Evolutionary conservation across 2,329 filamentous ascomycete genomes (phyloP).

Genomic region (Botrytis elliptica): DNA sequence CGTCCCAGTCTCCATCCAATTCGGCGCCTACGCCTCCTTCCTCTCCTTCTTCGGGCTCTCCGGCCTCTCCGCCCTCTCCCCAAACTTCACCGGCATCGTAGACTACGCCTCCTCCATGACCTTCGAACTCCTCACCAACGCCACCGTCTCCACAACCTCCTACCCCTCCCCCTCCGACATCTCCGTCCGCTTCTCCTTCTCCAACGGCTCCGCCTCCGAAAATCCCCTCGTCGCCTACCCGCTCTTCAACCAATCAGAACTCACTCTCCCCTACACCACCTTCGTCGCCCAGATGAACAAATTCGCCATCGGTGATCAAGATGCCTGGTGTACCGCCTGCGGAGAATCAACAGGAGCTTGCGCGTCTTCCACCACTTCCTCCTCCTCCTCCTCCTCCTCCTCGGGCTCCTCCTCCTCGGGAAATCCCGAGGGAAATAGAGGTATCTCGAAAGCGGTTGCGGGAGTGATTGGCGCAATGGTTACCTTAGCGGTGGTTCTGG

Average conservation of each 20-base stretch:
- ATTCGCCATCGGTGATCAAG: slow-evolving; percentile 64
- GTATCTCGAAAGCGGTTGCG: slow-evolving; percentile 69
- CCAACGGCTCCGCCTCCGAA: slow-evolving; percentile 54
- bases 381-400: slow-evolving; percentile 30
- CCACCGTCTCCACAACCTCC: slow-evolving; percentile 44
- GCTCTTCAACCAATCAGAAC: slow-evolving; percentile 57
- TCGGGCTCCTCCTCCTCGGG: slow-evolving; percentile 10
- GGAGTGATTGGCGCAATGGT: slow-evolving; percentile 77
- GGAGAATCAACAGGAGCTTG: slow-evolving; percentile 70
- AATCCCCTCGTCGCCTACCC: slow-evolving; percentile 49
- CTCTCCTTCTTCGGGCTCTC: slow-evolving; percentile 63
- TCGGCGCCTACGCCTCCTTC: slow-evolving; percentile 62
- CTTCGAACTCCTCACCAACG: slow-evolving; percentile 68
- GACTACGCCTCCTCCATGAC: slow-evolving; percentile 81
- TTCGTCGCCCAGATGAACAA: slow-evolving; percentile 64
- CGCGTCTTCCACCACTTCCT: slow-evolving; percentile 40
- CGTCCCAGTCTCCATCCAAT: slow-evolving; percentile 52
- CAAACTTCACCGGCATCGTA: slow-evolving; percentile 72
- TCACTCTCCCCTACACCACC: slow-evolving; percentile 63
- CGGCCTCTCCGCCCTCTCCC: slow-evolving; percentile 49
- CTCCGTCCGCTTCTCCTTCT: slow-evolving; percentile 59
- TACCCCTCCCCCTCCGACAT: slow-evolving; percentile 54
- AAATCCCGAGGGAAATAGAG: slow-evolving; percentile 23
- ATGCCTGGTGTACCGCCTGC: slow-evolving; percentile 72
- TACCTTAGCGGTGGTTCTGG: slow-evolving; percentile 62